Evolutionary conservation across 1,139 yeast species (phyloP).

Genomic region (Wickerhamomyces sp.): DNA sequence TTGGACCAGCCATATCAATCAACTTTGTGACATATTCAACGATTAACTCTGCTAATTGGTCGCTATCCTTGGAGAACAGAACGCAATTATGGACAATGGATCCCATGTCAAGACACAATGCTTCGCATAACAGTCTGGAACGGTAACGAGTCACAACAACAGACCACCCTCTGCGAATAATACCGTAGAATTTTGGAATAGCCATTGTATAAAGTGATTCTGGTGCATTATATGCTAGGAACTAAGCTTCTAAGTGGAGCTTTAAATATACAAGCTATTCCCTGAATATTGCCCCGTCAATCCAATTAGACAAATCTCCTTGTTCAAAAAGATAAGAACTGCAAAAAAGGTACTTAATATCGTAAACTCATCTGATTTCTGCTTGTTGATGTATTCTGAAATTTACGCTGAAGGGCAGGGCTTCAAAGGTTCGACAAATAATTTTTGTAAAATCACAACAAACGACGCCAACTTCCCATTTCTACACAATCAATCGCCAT

Average conservation of each 20-base stretch:
- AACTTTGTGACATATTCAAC: slow-evolving; percentile 74
- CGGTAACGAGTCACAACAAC: slow-evolving; percentile 66
- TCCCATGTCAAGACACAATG: slow-evolving; percentile 81
- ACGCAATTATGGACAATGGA: slow-evolving; percentile 80
- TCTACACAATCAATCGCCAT: no score
- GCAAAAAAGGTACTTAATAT: no score
- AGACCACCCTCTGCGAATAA: slow-evolving; percentile 91
- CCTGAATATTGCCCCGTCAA: no score
- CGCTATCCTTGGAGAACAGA: slow-evolving; percentile 57
- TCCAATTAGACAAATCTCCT: no score
- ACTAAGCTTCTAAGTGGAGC: no score
- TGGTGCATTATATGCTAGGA: background rate
- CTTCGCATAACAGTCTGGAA: slow-evolving; percentile 73
- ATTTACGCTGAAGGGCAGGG: no score
- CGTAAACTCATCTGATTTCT: no score
- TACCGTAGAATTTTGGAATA: slow-evolving; percentile 80
- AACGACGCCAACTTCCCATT: no score
- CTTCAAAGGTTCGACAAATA: no score
- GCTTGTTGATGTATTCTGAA: no score
- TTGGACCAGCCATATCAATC: slow-evolving; percentile 63
- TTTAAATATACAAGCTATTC: no score
- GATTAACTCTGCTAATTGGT: slow-evolving; percentile 60
- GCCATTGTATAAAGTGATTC: slow-evolving; percentile 35
- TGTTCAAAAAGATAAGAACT: no score
- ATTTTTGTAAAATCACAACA: background rate